Base-by-base conservation (phyloP, 139 green algal genomes). In the Chlorella sorokiniana region DNA sequence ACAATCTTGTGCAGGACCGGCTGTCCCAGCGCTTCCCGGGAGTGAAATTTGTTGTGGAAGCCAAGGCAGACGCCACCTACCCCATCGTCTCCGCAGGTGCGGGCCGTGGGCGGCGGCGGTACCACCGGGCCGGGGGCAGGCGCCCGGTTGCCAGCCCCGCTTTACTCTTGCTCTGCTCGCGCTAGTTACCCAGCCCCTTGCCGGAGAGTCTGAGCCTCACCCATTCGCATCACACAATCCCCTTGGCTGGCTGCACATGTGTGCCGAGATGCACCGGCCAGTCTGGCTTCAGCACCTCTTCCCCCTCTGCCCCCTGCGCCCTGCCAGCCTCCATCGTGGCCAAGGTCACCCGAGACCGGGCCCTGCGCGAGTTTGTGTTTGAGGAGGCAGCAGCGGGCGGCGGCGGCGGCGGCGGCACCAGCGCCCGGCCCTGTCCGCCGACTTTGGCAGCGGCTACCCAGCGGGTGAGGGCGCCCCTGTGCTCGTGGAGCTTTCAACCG, bases 261-360 rank as follows among this genome's bases (percentile, higher is more conserved):
- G n/a, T n/a, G n/a, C n/a, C n/a, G n/a, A n/a, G n/a, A n/a, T 45
- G 33, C 37, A 45, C 1, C 35, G 2, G 42, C 63, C 35, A 22
- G 33, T 44, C 0, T 37, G 59, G 59, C 27, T 2, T 18, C 59
- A 33, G 8, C 18, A 23, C 52, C 10, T 23, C 10, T 8, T 8
- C 8, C 38, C 27, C 1, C 40, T 35, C 10, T 35, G 1, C 20
- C 20, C 22, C 41, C 25, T 42, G 3, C 7, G 14, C 10, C 33
- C 92, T 82, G 59, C 93, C 93, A 14, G 96, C 96, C n/a, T 93
- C 81, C 84, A 98, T 99, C 61, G 96, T 94, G 23, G 96, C 96
- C 64, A 99, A 99, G 89, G 89, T 92, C 25, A 94, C 86, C 0
- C 73, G 89, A 0, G 88, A 92, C 72, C 75, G 48, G 35, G 33